phyloP scores from a whole-genome alignment of 805 yeast species.

The Sugiyamaella smithiae region DNA sequence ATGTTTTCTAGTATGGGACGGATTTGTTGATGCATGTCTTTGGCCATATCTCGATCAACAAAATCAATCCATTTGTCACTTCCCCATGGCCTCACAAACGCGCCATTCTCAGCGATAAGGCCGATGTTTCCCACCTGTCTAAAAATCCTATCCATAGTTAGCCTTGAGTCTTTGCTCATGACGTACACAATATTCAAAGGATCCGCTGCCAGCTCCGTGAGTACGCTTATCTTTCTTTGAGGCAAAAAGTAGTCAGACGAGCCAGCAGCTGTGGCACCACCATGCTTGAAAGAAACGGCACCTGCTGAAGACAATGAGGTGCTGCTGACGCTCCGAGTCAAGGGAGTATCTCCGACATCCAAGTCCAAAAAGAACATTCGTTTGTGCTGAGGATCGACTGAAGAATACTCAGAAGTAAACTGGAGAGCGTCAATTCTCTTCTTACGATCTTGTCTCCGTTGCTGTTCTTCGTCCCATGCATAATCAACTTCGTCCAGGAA shows the following conservation, averaged over 20 bases:
- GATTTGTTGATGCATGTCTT: slow-evolving; percentile 59
- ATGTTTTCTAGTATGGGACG: slow-evolving; percentile 53
- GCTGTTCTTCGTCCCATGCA: slow-evolving; percentile 51
- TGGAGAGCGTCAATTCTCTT: slow-evolving; percentile 34
- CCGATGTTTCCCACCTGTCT: slow-evolving; percentile 69
- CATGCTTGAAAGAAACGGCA: background rate
- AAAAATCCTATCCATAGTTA: slow-evolving; percentile 65
- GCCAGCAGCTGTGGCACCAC: background rate
- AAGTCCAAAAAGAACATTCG: slow-evolving; percentile 52
- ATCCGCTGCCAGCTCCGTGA: slow-evolving; percentile 58
- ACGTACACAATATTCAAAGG: slow-evolving; percentile 67
- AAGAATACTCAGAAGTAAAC: slow-evolving; percentile 37
- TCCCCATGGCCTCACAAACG: slow-evolving; percentile 50
- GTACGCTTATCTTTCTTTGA: slow-evolving; percentile 53
- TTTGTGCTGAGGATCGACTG: slow-evolving; percentile 28
- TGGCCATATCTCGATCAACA: slow-evolving; percentile 36
- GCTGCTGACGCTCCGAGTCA: slow-evolving; percentile 1
- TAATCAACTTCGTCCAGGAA: slow-evolving; percentile 53
- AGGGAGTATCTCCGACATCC: slow-evolving; percentile 36
- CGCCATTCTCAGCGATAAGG: slow-evolving; percentile 88
- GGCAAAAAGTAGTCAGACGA: slow-evolving; percentile 49
- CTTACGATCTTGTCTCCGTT: slow-evolving; percentile 35
- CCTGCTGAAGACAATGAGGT: background rate
- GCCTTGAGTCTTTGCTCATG: slow-evolving; percentile 60
- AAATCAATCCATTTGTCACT: slow-evolving; percentile 58